Conservation (phyloP, 2,329 filamentous ascomycete species). For the Cladosporium phlei region DNA sequence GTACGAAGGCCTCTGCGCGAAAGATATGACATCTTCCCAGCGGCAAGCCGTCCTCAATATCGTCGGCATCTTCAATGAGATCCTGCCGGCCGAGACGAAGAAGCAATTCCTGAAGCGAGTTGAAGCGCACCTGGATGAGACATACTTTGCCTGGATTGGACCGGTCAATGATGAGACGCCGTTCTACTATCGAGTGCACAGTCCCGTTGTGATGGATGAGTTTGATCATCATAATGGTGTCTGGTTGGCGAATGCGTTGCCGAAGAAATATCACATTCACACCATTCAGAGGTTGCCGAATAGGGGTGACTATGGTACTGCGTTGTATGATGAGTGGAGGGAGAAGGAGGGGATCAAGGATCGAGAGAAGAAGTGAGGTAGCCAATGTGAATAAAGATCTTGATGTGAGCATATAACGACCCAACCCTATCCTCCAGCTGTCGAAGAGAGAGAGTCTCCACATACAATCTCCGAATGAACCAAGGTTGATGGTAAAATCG, state of each 20-base stretch:
- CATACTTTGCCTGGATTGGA: constrained; percentile 75
- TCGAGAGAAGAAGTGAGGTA: constrained; percentile 4
- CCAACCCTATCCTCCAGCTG: no score
- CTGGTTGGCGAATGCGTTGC: constrained; percentile 66
- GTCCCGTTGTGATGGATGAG: constrained; percentile 66
- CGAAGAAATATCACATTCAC: constrained; percentile 73
- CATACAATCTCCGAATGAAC: no score
- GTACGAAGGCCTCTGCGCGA: constrained; percentile 59
- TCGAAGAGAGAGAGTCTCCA: no score
- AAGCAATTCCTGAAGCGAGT: constrained; percentile 52
- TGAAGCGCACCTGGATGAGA: constrained; percentile 56
- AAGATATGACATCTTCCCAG: constrained; percentile 46
- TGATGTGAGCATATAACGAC: no score
- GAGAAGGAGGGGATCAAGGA: background rate
- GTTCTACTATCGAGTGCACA: constrained; percentile 74
- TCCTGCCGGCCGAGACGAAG: constrained; percentile 56
- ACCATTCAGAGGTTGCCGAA: constrained; percentile 68
- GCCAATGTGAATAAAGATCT: no score
- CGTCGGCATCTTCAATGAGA: constrained; percentile 60
- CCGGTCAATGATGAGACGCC: constrained; percentile 60
- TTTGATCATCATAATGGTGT: constrained; percentile 78
- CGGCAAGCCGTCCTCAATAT: constrained; percentile 53
- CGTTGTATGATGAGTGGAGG: constrained; percentile 10
- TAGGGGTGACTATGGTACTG: constrained; percentile 2
- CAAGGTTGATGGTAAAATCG: no score